These are phyloP conservation scores for Rugonectria rugulosa DNA, from an alignment of 2,329 filamentous ascomycete genomes.

Conservation along the genomic window DNA sequence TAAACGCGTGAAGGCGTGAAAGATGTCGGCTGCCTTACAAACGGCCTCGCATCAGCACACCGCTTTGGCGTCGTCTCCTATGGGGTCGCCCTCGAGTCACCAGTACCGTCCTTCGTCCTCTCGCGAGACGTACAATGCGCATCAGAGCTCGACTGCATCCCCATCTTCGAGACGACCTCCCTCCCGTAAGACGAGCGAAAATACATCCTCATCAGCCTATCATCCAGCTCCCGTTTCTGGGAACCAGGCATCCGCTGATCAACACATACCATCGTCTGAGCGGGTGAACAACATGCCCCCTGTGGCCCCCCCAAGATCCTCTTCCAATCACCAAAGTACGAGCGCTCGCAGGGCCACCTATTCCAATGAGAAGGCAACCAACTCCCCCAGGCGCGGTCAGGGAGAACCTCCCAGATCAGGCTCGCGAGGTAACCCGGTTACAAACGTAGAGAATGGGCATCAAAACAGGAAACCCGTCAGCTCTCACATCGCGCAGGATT, in stretches of 20 bases:
- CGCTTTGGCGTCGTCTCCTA: slow-evolving; percentile 57
- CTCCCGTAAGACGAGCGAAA: slow-evolving; percentile 61
- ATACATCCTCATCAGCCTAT: slow-evolving; percentile 47
- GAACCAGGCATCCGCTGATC: slow-evolving; percentile 51
- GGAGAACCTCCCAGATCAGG: slow-evolving; percentile 47
- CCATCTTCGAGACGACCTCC: slow-evolving; percentile 61
- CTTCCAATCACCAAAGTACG: slow-evolving; percentile 66
- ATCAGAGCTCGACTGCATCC: slow-evolving; percentile 56
- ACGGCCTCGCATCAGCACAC: slow-evolving; percentile 63
- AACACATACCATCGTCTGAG: slow-evolving; percentile 56
- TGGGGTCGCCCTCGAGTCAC: slow-evolving; percentile 56
- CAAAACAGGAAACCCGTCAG: slow-evolving; percentile 42
- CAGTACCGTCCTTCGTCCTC: slow-evolving; percentile 62
- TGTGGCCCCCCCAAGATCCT: slow-evolving; percentile 81
- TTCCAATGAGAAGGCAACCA: slow-evolving; percentile 53
- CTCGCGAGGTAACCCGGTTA: slow-evolving; percentile 43
- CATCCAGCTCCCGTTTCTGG: slow-evolving; percentile 55
- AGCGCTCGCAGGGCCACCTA: slow-evolving; percentile 55
- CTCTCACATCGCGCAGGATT: slow-evolving; percentile 44
- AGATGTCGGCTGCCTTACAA: slow-evolving; percentile 66
- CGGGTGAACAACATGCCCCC: slow-evolving; percentile 70
- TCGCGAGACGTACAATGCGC: slow-evolving; percentile 65
- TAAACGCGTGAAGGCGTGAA: slow-evolving; percentile 39
- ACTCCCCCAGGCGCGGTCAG: slow-evolving; percentile 51
- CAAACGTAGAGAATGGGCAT: slow-evolving; percentile 38